phyloP scores from a whole-genome alignment of 768 basidiomycete species.

The Leccinum broughii region DNA sequence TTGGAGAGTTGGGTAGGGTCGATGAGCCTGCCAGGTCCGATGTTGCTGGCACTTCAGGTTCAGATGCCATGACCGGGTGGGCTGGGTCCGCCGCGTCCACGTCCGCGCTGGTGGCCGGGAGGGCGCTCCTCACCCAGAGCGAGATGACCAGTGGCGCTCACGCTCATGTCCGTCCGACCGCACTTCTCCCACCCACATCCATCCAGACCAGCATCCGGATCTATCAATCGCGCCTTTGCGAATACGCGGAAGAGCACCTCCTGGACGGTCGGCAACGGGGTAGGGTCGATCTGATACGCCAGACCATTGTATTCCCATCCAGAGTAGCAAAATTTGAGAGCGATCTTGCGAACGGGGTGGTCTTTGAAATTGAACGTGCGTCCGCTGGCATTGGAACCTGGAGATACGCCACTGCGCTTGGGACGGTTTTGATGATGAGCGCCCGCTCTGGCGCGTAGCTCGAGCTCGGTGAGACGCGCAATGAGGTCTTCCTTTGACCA shows the following conservation, averaged over 20 bases:
- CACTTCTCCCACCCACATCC: slow-evolving; percentile 91
- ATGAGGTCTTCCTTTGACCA: slow-evolving; percentile 75
- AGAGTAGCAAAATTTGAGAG: slow-evolving; percentile 89
- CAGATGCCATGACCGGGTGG: neutral
- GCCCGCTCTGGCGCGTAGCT: slow-evolving; percentile 30
- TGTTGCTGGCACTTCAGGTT: neutral
- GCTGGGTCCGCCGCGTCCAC: neutral
- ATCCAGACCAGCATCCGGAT: slow-evolving; percentile 69
- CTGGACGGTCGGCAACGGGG: slow-evolving; percentile 88
- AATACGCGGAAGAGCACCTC: slow-evolving; percentile 80
- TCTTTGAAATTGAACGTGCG: slow-evolving; percentile 63
- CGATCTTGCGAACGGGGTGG: slow-evolving; percentile 84
- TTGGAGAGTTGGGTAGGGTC: neutral
- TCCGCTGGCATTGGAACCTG: slow-evolving; percentile 18
- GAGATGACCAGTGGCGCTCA: slow-evolving; percentile 93
- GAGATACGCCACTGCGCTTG: slow-evolving; percentile 15
- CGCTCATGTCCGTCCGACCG: slow-evolving; percentile 93
- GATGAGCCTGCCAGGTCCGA: neutral
- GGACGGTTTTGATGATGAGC: slow-evolving; percentile 12
- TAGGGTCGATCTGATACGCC: slow-evolving; percentile 70
- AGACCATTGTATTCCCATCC: slow-evolving; percentile 93
- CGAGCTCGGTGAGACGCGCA: slow-evolving; percentile 58
- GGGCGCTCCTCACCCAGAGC: slow-evolving; percentile 82
- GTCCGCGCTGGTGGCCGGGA: slow-evolving; percentile 27
- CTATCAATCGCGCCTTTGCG: slow-evolving; percentile 74